Evolutionary conservation across 1,284 basidiomycete genomes (phyloP).

Genomic region (Psilocybe mexicana): DNA sequence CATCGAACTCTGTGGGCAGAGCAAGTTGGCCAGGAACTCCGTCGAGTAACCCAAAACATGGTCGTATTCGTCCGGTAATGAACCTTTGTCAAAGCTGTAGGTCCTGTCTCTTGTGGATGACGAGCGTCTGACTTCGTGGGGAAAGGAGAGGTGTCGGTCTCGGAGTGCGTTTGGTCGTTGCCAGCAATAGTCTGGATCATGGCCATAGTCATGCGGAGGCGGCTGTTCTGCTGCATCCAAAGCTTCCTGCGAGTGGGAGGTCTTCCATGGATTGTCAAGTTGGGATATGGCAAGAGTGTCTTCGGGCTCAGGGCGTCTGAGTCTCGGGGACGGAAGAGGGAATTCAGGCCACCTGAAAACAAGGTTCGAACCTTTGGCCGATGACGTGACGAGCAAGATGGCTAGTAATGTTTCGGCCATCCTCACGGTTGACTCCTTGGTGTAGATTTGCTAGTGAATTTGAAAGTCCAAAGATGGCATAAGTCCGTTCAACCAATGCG

Average conservation of each 20-base stretch:
- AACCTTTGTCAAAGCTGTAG: slow-evolving; percentile 36
- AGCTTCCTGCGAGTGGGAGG: slow-evolving; percentile 50
- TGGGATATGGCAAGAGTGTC: slow-evolving; percentile 46
- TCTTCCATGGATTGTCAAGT: slow-evolving; percentile 71
- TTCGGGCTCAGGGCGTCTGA: slow-evolving; percentile 61
- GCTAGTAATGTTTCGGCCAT: slow-evolving; percentile 77
- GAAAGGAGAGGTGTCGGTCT: slow-evolving; percentile 42
- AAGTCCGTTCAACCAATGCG: not conserved
- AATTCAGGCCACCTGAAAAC: slow-evolving; percentile 76
- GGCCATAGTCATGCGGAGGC: slow-evolving; percentile 24
- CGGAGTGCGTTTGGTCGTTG: slow-evolving; percentile 44
- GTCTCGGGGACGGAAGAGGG: slow-evolving; percentile 55
- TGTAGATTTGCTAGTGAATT: too few relatives aligned
- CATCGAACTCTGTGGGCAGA: slow-evolving; percentile 78
- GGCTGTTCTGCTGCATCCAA: slow-evolving; percentile 22
- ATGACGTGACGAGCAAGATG: slow-evolving; percentile 72
- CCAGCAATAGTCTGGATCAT: slow-evolving; percentile 58
- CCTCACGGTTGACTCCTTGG: not conserved
- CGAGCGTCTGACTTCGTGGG: slow-evolving; percentile 39
- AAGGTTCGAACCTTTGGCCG: slow-evolving; percentile 70
- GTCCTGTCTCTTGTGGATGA: slow-evolving; percentile 39
- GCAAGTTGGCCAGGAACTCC: slow-evolving; percentile 79
- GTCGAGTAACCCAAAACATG: slow-evolving; percentile 78
- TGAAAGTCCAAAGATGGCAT: not conserved
- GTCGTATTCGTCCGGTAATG: slow-evolving; percentile 55